These are phyloP conservation scores for Simmondsia chinensis DNA, from an alignment of 148 eudicot species.

Conservation along the genomic window DNA sequence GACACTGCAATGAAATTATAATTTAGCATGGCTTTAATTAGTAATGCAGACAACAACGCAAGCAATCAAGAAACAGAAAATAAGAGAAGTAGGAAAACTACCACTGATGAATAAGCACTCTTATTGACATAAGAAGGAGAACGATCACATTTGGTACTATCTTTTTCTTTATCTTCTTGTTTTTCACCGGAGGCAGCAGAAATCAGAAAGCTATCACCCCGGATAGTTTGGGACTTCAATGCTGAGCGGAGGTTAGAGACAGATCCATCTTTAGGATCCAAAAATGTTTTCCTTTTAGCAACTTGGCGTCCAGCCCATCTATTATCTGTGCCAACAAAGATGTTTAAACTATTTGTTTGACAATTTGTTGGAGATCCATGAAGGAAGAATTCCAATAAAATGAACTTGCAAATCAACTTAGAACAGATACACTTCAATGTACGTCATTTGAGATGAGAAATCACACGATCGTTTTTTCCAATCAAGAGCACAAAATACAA, in stretches of 20 bases:
- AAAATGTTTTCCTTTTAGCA: conserved; percentile 44
- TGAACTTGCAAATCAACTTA: no score
- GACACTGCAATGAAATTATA: conserved; percentile 45
- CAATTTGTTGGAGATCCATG: no score
- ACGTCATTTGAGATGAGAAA: background rate
- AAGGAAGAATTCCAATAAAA: no score
- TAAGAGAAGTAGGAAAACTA: conserved; percentile 16
- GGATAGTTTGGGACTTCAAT: conserved; percentile 44
- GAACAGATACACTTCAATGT: no score
- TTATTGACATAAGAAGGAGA: conserved; percentile 51
- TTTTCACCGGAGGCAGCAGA: no score
- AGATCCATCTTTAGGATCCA: conserved; percentile 50
- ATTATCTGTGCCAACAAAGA: conserved; percentile 32
- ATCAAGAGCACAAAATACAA: background rate
- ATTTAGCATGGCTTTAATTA: background rate
- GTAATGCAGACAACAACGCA: background rate
- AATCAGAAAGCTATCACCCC: conserved; percentile 41
- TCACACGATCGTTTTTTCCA: background rate
- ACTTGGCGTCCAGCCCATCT: conserved; percentile 36
- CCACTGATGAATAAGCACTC: conserved; percentile 67
- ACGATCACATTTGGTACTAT: conserved; percentile 28
- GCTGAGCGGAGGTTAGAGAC: conserved; percentile 37
- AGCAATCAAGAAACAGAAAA: background rate
- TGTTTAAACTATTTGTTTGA: no score
- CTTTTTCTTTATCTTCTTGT: conserved; percentile 46